Evolutionary conservation across 192 early-diverging fungal species (phyloP).

Genomic region (Chytriomyces sp.): DNA sequence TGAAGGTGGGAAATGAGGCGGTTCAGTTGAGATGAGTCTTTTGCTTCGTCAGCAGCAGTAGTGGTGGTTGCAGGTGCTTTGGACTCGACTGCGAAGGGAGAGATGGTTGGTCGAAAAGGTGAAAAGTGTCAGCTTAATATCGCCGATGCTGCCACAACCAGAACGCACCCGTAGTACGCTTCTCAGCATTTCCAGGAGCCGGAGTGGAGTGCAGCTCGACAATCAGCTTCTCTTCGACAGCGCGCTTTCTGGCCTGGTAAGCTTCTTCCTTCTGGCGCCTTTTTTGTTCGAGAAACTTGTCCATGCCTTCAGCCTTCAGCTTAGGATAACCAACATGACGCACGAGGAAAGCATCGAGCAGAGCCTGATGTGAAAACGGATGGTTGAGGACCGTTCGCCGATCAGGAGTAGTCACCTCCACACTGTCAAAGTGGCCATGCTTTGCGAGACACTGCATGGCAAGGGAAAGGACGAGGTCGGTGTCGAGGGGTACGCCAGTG

Average conservation of each 20-base stretch:
- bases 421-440: slow-evolving; percentile 3
- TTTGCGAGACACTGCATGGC: not conserved
- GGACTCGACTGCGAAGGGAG: no score
- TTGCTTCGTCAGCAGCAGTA: no score
- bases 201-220: not conserved
- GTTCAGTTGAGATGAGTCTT: no score
- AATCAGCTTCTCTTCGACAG: slow-evolving; percentile 12
- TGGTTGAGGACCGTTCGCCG: not conserved
- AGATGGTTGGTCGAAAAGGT: no score
- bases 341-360: not conserved
- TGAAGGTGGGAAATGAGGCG: no score
- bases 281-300: not conserved
- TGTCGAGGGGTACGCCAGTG: not conserved
- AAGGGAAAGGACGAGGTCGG: not conserved
- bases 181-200: no score
- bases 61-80: no score
- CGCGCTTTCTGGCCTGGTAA: not conserved
- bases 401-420: not conserved
- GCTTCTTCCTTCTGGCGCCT: not conserved
- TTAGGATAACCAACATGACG: slow-evolving; percentile 3
- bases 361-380: not conserved
- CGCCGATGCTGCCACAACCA: no score
- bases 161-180: no score
- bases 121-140: no score
- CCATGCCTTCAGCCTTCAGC: not conserved